phyloP scores from a whole-genome alignment of 306 rosid species.

The Castanopsis chinensis region DNA sequence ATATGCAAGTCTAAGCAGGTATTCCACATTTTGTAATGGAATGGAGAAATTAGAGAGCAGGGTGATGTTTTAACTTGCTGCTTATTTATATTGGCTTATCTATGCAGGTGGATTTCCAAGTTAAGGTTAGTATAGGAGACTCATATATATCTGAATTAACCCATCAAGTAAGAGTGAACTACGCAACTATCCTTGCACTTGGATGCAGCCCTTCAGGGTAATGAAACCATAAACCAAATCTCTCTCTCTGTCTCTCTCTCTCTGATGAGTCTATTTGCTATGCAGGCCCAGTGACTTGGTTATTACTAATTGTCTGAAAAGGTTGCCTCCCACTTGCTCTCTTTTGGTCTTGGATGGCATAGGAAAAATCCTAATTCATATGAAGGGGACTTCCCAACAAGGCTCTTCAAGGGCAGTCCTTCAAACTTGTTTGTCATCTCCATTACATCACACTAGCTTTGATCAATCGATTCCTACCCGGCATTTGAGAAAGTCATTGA shows the following conservation, averaged over 20 bases:
- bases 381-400: slow-evolving; percentile 48
- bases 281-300: slow-evolving; percentile 38
- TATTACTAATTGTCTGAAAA: slow-evolving; percentile 32
- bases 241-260: slow-evolving; percentile 8
- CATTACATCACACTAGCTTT: neutral
- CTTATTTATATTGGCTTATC: neutral
- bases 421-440: slow-evolving; percentile 19
- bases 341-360: slow-evolving; percentile 36
- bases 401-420: slow-evolving; percentile 29
- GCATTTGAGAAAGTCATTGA: slow-evolving; percentile 30
- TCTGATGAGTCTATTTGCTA: slow-evolving; percentile 1
- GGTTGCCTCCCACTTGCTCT: slow-evolving; percentile 45
- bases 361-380: slow-evolving; percentile 34
- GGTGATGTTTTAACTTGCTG: too few relatives aligned
- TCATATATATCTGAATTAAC: slow-evolving; percentile 38
- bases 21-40: neutral
- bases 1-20: slow-evolving; percentile 49
- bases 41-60: neutral
- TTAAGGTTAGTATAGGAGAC: slow-evolving; percentile 40
- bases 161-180: slow-evolving; percentile 37
- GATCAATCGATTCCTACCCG: slow-evolving; percentile 5
- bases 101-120: slow-evolving; percentile 49
- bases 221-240: neutral
- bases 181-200: slow-evolving; percentile 39
- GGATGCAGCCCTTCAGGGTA: slow-evolving; percentile 48